Percentiles rank a stretch among this genome's conserved stretches.
Conservation (phyloP, 345 rosid species). For the Excoecaria cochinchinensis region DNA sequence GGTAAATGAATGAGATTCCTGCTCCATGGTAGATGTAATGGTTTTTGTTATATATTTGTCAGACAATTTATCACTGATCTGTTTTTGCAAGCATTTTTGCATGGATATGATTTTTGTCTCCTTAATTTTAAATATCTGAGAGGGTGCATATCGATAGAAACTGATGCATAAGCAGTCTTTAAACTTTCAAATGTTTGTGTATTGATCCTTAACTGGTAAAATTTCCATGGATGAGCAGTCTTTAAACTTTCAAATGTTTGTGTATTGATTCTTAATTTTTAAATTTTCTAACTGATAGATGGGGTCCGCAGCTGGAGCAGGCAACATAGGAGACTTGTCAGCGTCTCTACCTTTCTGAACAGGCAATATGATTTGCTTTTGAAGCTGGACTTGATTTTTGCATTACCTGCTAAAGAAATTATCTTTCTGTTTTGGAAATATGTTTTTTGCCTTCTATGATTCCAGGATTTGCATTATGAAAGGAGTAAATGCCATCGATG, state of each 20-base stretch:
- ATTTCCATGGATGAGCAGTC: no score
- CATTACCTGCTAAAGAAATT: background rate
- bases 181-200: background rate
- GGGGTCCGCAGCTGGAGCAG: slow-evolving; percentile 76
- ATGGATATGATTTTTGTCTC: background rate
- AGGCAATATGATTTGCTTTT: slow-evolving; percentile 31
- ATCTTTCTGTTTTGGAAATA: background rate
- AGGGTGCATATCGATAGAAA: no score
- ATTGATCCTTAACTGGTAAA: background rate
- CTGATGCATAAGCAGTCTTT: background rate
- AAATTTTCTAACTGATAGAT: slow-evolving; percentile 31
- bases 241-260: slow-evolving; percentile 6
- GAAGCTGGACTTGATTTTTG: background rate
- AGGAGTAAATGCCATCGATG: background rate
- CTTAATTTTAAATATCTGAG: background rate
- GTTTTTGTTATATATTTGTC: background rate
- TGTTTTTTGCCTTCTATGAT: background rate
- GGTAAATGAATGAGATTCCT: background rate
- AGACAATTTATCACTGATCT: background rate
- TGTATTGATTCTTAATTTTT: background rate
- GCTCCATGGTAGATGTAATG: background rate
- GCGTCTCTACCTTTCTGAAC: slow-evolving; percentile 68
- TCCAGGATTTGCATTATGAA: background rate
- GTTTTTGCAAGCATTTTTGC: background rate
- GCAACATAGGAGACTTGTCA: slow-evolving; percentile 67